phyloP scores from a whole-genome alignment of 169 alveolate genomes.

The Cryptosporidium tyzzeri region DNA sequence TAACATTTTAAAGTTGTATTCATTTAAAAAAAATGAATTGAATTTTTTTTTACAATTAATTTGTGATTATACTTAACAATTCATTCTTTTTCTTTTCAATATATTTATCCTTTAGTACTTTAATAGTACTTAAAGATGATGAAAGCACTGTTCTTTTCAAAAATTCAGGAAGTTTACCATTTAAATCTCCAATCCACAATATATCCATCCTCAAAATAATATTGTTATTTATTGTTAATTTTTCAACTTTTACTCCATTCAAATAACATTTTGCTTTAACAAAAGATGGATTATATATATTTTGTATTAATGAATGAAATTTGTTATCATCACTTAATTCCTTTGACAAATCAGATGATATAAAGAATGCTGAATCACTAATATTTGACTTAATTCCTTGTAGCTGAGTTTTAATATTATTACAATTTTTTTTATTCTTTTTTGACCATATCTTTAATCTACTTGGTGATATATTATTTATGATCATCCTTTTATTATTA shows the following conservation, averaged over 20 bases:
- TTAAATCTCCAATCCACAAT: conserved; percentile 66
- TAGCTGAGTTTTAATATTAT: not conserved
- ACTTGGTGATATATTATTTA: conserved; percentile 35
- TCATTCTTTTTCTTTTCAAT: conserved; percentile 50
- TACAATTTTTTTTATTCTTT: not conserved
- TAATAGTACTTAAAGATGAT: conserved; percentile 60
- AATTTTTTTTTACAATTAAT: not conserved
- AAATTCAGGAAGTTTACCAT: conserved; percentile 72
- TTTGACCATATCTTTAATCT: conserved; percentile 26
- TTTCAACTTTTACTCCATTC: conserved; percentile 60
- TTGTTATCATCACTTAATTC: conserved; percentile 28
- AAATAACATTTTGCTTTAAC: conserved; percentile 51
- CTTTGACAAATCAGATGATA: conserved; percentile 36
- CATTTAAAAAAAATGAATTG: not conserved
- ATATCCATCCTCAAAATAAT: conserved; percentile 54
- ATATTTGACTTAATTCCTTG: not conserved
- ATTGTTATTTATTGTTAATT: not conserved
- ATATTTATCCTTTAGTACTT: conserved; percentile 48
- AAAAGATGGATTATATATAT: conserved; percentile 13
- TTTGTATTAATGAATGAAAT: conserved; percentile 30
- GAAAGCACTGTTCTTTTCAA: conserved; percentile 36
- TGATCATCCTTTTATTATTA: not conserved
- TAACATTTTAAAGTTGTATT: not conserved
- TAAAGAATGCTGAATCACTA: conserved; percentile 48
- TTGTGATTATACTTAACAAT: conserved; percentile 11